Base-by-base conservation (phyloP, 768 basidiomycete species). In the Macrolepiota fuliginosa region DNA sequence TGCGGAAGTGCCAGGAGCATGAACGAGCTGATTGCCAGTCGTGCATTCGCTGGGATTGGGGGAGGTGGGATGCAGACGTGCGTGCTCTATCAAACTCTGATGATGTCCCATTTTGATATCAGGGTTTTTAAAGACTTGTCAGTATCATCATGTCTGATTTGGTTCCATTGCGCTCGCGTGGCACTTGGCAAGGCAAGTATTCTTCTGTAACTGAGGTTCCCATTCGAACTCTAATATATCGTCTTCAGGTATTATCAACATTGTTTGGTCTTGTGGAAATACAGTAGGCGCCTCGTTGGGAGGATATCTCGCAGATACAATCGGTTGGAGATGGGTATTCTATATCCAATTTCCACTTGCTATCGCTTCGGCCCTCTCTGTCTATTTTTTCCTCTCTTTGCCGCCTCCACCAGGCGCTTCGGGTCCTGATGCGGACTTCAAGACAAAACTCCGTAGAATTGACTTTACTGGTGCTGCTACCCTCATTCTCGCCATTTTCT, bases 311-410 rank as follows among this genome's bases (percentile, higher is more conserved):
- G 78, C 83, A 1, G 88, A 89, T 66, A 82, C 73, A 10, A 81
- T 88, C 45, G 87, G 87, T 4, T 90, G 88, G 88, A 71, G 87
- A 69, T 88, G 87, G 85, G 83, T 82, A 0, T 89, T 88, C 75
- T 73, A 85, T 3, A 65, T 85, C 9, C 86, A 88, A 75, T 81
- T 86, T 0, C 88, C 88, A 1, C 66, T 85, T 35, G 79, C 83
- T 10, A 37, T 83, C 19, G 57, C 85, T 17, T 87, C 87, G 2
- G 80, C 86, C 50, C 61, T 78, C 15, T 72, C 82, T 13, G 86
- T 88, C n/a, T 72, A 75, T 4, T 58, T 86, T 40, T 76, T 81
- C 11, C 80, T 90, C n/a, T 76, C 80, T 58, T 77, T 88, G 13
- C 87, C 87, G 0, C 73, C 74, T 61, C 66, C 64, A 1, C 72